These are phyloP conservation scores for Penicillium sp. DNA, from an alignment of 2,329 filamentous ascomycete genomes.

Conservation along the genomic window DNA sequence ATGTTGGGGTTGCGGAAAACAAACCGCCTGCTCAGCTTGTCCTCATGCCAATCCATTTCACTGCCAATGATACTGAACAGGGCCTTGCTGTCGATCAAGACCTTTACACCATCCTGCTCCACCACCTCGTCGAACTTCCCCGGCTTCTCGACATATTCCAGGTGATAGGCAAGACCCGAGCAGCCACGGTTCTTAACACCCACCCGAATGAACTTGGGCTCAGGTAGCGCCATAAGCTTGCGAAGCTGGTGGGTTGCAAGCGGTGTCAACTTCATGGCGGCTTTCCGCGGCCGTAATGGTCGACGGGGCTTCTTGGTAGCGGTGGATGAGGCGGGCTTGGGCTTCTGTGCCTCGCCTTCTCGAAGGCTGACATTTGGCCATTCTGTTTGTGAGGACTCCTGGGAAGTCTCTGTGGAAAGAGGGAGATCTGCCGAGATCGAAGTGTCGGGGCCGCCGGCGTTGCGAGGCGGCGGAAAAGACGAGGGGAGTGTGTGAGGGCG, in stretches of 20 bases:
- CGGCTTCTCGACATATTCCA: constrained; percentile 92
- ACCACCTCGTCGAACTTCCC: constrained; percentile 86
- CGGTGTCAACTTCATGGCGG: constrained; percentile 81
- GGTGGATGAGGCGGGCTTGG: constrained; percentile 50
- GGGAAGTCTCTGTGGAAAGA: constrained; percentile 49
- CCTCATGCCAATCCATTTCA: constrained; percentile 98
- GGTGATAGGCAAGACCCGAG: constrained; percentile 85
- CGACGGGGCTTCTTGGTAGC: constrained; percentile 55
- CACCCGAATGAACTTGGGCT: constrained; percentile 89
- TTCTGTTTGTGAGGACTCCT: constrained; percentile 36
- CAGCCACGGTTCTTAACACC: constrained; percentile 93
- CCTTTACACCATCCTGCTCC: constrained; percentile 92
- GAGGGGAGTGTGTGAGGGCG: constrained; percentile 59
- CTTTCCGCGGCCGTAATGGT: constrained; percentile 78
- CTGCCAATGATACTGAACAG: constrained; percentile 97
- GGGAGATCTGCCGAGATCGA: constrained; percentile 57
- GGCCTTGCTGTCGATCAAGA: constrained; percentile 95
- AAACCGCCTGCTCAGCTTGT: constrained; percentile 88
- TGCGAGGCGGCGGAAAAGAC: constrained; percentile 57
- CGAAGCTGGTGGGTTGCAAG: constrained; percentile 76
- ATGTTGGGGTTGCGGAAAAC: constrained; percentile 97
- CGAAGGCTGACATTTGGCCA: constrained; percentile 48
- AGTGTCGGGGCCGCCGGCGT: constrained; percentile 57
- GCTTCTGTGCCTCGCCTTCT: constrained; percentile 66
- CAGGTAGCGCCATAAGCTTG: constrained; percentile 73